Evolutionary conservation across 164 flowering plant species (phyloP), one percentile per base, ranked within the genome.

Genomic region (Macadamia integrifolia): DNA sequence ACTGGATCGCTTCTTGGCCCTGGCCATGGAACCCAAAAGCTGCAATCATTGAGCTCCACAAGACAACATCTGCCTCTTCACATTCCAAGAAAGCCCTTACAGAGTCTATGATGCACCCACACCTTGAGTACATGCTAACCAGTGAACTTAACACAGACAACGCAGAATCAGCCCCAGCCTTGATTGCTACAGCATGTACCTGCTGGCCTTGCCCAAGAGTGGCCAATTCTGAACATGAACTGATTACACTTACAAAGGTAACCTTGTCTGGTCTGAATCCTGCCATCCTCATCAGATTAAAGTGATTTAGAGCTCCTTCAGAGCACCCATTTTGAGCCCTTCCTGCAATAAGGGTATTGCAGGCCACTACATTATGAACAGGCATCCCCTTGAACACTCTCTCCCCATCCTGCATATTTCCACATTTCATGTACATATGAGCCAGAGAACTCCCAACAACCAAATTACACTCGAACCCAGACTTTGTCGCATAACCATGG

Each of bases 21-120:
- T 61, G 72, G 14, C 90, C 90, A 72, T 86, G 88, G 69, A 80
- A 84, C 35, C 86, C 90, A 70, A 82, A 84, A 44, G 90, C 88
- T 56, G 87, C 66, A 69, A 86, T 81, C 85, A 86, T 82, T 2
- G 88, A 72, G 66, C 84, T 82, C 86, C 84, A 84, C 56, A 77
- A 46, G 15, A 86, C 86, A 49, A 62, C 63, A 69, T 85, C 88
- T 7, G 49, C 66, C 61, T 65, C 73, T 60, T 63, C 61, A 61
- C 71, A 69, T 68, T 80, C 83, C 32, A 23, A 12, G 62, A 86
- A 86, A 32, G 73, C 78, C 66, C 72, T 81, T n/a, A 74, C n/a
- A 18, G 50, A 46, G 50, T 46, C 50, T 46, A 3, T 9, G 7
- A 46, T 1, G 7, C 50, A 46, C 50, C 50, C 50, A 8, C 50